Percentiles rank a stretch among this genome's conserved stretches.
Conservation (phyloP, 2,329 filamentous ascomycete genomes). For the Ramularia collo-cygni region DNA sequence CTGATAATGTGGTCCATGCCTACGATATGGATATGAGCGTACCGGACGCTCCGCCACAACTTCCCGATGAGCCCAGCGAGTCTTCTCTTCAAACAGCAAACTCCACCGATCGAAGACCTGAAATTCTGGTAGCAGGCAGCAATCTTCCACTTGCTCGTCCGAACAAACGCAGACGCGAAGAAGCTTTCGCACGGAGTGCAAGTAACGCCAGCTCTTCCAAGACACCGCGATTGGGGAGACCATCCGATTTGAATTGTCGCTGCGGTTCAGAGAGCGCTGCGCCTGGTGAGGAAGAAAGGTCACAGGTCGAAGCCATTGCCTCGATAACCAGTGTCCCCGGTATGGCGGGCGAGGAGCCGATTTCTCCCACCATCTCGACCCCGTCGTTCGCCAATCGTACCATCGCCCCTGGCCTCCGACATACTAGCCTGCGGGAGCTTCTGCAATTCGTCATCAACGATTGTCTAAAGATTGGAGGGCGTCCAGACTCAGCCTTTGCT, state of each 20-base stretch:
- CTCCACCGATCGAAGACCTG: slow-evolving; percentile 32
- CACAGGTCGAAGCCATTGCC: slow-evolving; percentile 11
- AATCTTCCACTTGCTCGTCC: slow-evolving; percentile 35
- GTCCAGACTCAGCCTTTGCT: slow-evolving; percentile 46
- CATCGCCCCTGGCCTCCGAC: slow-evolving; percentile 41
- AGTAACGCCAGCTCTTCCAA: slow-evolving; percentile 25
- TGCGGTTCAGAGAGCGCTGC: slow-evolving; percentile 21
- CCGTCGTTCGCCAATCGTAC: slow-evolving; percentile 21
- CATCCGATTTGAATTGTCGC: slow-evolving; percentile 9
- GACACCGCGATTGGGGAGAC: slow-evolving; percentile 6
- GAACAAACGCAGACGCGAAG: slow-evolving; percentile 40
- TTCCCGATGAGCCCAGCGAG: slow-evolving; percentile 19
- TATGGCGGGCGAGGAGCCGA: slow-evolving; percentile 1
- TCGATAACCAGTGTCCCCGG: too few relatives aligned
- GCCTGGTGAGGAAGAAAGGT: slow-evolving; percentile 10
- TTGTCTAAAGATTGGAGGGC: slow-evolving; percentile 45
- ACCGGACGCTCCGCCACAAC: slow-evolving; percentile 50
- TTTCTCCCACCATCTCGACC: slow-evolving; percentile 5
- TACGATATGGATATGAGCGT: slow-evolving; percentile 71
- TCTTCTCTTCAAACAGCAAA: slow-evolving; percentile 17
- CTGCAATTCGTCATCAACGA: slow-evolving; percentile 48
- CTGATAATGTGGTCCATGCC: slow-evolving; percentile 68
- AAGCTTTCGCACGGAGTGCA: slow-evolving; percentile 23
- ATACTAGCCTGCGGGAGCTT: slow-evolving; percentile 43
- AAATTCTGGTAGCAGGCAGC: slow-evolving; percentile 39